phyloP scores from a whole-genome alignment of 164 flowering plant species.

The Umbilicus rupestris region DNA sequence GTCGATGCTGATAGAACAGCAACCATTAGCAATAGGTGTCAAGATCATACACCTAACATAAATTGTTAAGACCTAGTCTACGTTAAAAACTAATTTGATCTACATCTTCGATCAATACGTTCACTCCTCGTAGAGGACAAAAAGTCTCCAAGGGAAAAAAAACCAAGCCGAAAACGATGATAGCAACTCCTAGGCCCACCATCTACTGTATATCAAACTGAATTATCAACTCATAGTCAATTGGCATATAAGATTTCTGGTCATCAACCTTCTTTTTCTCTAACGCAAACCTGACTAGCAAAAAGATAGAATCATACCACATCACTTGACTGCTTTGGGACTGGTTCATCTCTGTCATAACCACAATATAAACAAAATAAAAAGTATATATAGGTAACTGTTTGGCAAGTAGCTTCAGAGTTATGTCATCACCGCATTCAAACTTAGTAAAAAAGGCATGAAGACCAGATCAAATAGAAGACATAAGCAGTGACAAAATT shows the following conservation, averaged over 20 bases:
- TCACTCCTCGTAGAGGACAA: slow-evolving; percentile 81
- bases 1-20: background rate
- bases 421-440: background rate
- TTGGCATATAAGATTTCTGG: slow-evolving; percentile 45
- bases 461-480: too few species aligned
- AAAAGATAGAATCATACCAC: background rate
- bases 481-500: too few species aligned
- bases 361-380: slow-evolving; percentile 3
- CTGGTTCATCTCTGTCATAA: background rate
- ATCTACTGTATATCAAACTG: slow-evolving; percentile 25
- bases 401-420: background rate
- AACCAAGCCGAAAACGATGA: slow-evolving; percentile 74
- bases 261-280: slow-evolving; percentile 58
- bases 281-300: slow-evolving; percentile 48
- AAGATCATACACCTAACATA: background rate
- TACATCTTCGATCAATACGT: too few species aligned
- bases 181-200: slow-evolving; percentile 88
- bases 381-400: background rate
- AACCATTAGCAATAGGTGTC: background rate
- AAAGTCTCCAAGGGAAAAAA: slow-evolving; percentile 96
- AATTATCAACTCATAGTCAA: slow-evolving; percentile 59
- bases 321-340: background rate
- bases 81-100: too few species aligned
- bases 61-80: background rate
- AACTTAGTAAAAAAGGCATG: background rate